Evolutionary conservation across 2,329 filamentous ascomycete genomes (phyloP), one percentile per base, ranked within the genome.

Genomic region (Hymenoscyphus scutula): DNA sequence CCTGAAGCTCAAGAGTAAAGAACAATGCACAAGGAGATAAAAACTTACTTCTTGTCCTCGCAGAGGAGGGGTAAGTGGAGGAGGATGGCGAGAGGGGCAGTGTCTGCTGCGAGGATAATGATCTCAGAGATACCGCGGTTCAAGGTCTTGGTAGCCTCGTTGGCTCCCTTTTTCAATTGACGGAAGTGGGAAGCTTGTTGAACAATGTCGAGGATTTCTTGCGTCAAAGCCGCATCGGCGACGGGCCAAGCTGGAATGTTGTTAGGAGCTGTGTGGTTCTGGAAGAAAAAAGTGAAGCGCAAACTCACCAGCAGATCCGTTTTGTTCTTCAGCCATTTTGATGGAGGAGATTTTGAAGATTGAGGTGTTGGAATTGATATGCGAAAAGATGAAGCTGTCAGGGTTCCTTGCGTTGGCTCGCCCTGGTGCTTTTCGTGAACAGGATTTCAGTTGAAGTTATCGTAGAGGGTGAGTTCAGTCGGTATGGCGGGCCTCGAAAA

Each of bases 101-200:
- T 95, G 76, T 98, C 94, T 67, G 91, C 92, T 56, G 92, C 92
- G 60, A 97, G 86, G 71, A 98, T 85, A 74, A 97, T 88, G 68
- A 98, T 82, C 80, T 98, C 94, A 70, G 87, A 87, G 66, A 94
- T 92, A 79, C 94, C 93, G 71, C 94, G 89, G 82, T 95, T 96
- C 58, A 97, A 84, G 1, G 91, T 90, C 83, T 96, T 96, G 75
- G 91, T 96, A 41, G 86, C 81, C 77, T 91, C 89, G 83, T 93
- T 94, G 75, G 90, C 91, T 66, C 91, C 91, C 83, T 95, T 96
- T 84, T 95, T 95, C 69, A 93, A 79, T 82, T 95, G 91, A 58
- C 88, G 84, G 74, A 85, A 82, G 79, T 89, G 76, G 51, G 71
- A 74, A 13, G 57, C 38, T 61, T 64, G 38, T 80, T 94, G 90